Evolutionary conservation across 225 moss, liverwort and hornwort genomes (phyloP), one percentile per base, ranked within the genome.

Genomic region (Sphagnum tenellum): DNA sequence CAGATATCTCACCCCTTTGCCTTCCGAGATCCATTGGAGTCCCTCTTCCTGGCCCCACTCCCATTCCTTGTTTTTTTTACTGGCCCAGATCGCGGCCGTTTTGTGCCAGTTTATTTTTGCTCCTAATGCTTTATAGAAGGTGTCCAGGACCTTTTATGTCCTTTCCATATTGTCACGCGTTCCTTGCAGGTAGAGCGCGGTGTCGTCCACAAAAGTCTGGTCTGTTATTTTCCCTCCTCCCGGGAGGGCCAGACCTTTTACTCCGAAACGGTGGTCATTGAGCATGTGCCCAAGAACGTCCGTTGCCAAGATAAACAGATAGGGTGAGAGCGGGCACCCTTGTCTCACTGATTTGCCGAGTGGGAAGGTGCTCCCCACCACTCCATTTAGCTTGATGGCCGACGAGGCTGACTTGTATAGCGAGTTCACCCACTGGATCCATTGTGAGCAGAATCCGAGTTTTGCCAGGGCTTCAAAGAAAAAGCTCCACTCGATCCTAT

Each of bases 201-300:
- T 62, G 5, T 62, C 61, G 5, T 62, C 61, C 3, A 3, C 61
- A 62, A 62, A 62, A 5, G 47, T 44, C 2, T 62, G 44, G 61
- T 8, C 8, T 7, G 1, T 44, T 8, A 62, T 12, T 44, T 44
- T 5, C 3, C 8, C 3, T 5, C 44, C 44, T 8, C 47, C 61
- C 5, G 61, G 61, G 47, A 62, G 61, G 44, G 44, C 47, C 3
- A 62, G 61, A 4, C 61, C 61, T 47, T 62, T 5, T 3, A 62
- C 12, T 46, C 44, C 61, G 12, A 45, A 45, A 5, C 45, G 5
- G 4, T 5, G 44, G 14, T 62, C 61, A 46, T 62, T 2, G 7
- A 62, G 5, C 61, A 62, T 62, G 47, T 62, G 45, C 8, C 45
- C 45, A 5, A 68, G 55, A 1, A 68, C 56, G 3, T 68, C 57